Conservation (phyloP, 1,284 basidiomycete species). For the Apiotrichum gracile region DNA sequence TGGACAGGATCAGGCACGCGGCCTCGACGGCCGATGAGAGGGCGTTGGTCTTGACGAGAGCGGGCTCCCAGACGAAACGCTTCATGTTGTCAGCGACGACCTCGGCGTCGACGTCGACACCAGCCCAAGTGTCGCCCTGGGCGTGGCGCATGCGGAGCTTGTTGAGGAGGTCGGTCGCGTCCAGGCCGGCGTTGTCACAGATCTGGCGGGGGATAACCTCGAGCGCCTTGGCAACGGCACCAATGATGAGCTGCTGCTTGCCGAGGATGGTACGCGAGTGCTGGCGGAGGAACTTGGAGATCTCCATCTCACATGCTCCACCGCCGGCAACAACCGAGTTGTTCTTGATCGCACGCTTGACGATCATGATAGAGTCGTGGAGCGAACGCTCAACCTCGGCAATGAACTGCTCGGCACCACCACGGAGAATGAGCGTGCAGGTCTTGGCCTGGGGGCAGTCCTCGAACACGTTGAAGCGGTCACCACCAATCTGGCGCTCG, state of each 20-base stretch:
- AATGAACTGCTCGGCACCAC: conserved; percentile 98
- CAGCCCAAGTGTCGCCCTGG: conserved; percentile 76
- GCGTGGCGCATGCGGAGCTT: conserved; percentile 96
- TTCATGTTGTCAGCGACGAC: conserved; percentile 94
- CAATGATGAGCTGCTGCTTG: conserved; percentile 90
- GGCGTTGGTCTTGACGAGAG: conserved; percentile 91
- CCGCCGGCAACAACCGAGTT: conserved; percentile 95
- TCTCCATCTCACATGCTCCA: conserved; percentile 98
- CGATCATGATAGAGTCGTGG: conserved; percentile 99
- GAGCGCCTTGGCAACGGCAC: conserved; percentile 93
- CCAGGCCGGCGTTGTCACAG: conserved; percentile 95
- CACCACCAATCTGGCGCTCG: conserved; percentile 93
- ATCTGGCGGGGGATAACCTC: conserved; percentile 98
- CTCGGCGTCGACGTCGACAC: conserved; percentile 92
- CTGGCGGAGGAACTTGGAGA: conserved; percentile 86
- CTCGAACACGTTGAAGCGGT: conserved; percentile 95
- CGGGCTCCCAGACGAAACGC: conserved; percentile 97
- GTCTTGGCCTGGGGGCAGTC: conserved; percentile 94
- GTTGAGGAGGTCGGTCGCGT: conserved; percentile 96
- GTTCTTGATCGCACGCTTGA: conserved; percentile 93
- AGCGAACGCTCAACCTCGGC: conserved; percentile 96
- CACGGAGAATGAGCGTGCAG: conserved; percentile 90
- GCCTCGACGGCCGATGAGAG: conserved; percentile 93
- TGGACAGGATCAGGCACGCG: conserved; percentile 87
- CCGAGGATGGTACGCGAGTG: conserved; percentile 89